Evolutionary conservation across 169 alveolate species (phyloP).

Genomic region (Amoebophrya sp.): DNA sequence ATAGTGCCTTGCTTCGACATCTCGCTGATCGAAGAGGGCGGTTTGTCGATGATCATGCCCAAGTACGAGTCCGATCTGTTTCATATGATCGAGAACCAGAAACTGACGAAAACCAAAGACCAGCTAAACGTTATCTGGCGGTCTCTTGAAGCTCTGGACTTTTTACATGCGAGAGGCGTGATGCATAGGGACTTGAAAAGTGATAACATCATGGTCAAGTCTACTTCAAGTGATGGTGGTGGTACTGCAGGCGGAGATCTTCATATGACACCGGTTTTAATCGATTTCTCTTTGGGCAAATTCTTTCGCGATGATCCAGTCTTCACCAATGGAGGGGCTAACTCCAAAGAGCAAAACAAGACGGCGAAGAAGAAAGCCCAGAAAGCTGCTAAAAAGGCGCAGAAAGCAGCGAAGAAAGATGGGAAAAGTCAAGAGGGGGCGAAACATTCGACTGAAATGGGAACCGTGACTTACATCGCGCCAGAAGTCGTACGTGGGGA

Average conservation of each 20-base stretch:
- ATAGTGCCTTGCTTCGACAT: not conserved
- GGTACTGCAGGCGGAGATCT: not conserved
- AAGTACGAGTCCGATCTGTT: not conserved
- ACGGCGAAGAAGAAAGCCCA: not conserved
- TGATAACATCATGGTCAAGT: not conserved
- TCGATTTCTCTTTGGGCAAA: not conserved
- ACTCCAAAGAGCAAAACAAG: not conserved
- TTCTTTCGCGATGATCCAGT: not conserved
- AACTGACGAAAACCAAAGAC: not conserved
- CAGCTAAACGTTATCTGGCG: not conserved
- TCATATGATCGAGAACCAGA: not conserved
- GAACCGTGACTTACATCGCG: not conserved
- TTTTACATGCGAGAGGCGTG: not conserved
- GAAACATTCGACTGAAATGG: not conserved
- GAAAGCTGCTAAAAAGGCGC: not conserved
- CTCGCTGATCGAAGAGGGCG: slow-evolving; percentile 11
- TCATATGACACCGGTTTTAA: not conserved
- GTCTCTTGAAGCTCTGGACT: not conserved
- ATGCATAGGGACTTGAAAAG: not conserved
- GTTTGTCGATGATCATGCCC: slow-evolving; percentile 12
- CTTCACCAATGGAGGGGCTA: too few relatives aligned
- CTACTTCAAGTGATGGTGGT: not conserved
- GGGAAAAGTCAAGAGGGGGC: not conserved
- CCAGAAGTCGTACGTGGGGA: not conserved
- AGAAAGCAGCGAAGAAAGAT: not conserved